These are phyloP conservation scores for Leucocoprinus leucothites DNA, from an alignment of 768 basidiomycete genomes.

Conservation along the genomic window DNA sequence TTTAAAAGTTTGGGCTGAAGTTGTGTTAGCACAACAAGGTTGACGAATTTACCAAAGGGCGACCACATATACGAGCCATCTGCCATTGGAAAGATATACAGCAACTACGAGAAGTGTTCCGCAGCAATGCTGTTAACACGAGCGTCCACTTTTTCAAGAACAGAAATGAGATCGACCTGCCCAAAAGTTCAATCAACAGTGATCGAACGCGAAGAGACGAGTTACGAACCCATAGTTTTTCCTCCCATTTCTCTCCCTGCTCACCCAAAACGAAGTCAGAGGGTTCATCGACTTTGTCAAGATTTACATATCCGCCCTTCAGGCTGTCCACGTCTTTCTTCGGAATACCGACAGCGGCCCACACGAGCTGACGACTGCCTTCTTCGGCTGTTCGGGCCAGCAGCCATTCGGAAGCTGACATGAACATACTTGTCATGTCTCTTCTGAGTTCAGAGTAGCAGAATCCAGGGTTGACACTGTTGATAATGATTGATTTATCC, in stretches of 20 bases:
- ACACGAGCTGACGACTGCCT: conserved; percentile 33
- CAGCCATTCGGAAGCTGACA: conserved; percentile 6
- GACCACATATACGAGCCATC: too few species aligned
- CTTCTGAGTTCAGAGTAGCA: conserved; percentile 34
- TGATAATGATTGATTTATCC: conserved; percentile 28
- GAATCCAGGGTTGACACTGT: conserved; percentile 42
- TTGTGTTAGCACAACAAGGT: too few species aligned
- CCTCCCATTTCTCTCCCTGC: conserved; percentile 22
- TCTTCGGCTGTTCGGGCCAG: conserved; percentile 37
- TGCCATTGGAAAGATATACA: too few species aligned
- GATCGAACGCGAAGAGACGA: neutral
- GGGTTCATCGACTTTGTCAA: conserved; percentile 23
- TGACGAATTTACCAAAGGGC: too few species aligned
- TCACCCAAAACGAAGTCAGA: conserved; percentile 26
- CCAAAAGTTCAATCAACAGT: neutral
- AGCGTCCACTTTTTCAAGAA: conserved; percentile 2
- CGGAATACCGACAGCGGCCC: conserved; percentile 25
- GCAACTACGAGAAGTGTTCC: neutral
- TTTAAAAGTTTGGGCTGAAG: too few species aligned
- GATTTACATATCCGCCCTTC: conserved; percentile 27
- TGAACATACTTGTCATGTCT: neutral
- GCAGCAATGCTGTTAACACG: neutral
- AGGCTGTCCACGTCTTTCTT: conserved; percentile 11
- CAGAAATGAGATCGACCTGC: conserved; percentile 6
- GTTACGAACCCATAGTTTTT: conserved; percentile 27